These are phyloP conservation scores for Solanum hybrid DNA, from an alignment of 305 asterid genomes.

Conservation along the genomic window DNA sequence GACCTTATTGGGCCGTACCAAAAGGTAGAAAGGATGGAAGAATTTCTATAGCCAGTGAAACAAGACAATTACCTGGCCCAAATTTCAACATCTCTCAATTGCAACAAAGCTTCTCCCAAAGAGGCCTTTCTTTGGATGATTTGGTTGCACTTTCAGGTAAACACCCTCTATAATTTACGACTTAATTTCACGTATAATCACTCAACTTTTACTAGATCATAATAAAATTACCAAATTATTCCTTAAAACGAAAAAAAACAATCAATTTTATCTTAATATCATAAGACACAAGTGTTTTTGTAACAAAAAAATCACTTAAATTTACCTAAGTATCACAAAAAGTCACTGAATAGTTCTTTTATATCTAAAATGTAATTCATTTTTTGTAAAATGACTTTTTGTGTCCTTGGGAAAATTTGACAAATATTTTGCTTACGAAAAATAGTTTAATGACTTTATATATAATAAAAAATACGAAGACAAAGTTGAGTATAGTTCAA, in stretches of 20 bases:
- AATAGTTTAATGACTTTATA: no score
- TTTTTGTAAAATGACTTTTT: no score
- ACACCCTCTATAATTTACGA: no score
- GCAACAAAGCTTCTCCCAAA: constrained; percentile 30
- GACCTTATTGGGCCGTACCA: constrained; percentile 47
- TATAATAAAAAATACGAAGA: no score
- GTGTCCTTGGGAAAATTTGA: no score
- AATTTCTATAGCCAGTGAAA: constrained; percentile 46
- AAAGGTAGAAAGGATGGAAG: constrained; percentile 73
- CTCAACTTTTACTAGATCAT: not conserved
- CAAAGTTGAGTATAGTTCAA: no score
- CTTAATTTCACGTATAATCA: not conserved
- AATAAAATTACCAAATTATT: not conserved
- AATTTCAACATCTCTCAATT: constrained; percentile 62
- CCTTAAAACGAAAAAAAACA: no score
- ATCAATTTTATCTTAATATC: not conserved
- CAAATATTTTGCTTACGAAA: no score
- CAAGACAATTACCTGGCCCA: constrained; percentile 57
- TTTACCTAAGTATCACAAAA: no score
- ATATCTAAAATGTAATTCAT: no score
- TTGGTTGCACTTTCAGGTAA: constrained; percentile 1
- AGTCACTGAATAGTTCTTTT: no score
- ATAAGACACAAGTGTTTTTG: not conserved
- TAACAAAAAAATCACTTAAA: no score
- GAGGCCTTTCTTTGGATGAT: constrained; percentile 15